These are phyloP conservation scores for Halophytophthora batemanensis DNA, from an alignment of 352 stramenopile genomes.

Conservation along the genomic window DNA sequence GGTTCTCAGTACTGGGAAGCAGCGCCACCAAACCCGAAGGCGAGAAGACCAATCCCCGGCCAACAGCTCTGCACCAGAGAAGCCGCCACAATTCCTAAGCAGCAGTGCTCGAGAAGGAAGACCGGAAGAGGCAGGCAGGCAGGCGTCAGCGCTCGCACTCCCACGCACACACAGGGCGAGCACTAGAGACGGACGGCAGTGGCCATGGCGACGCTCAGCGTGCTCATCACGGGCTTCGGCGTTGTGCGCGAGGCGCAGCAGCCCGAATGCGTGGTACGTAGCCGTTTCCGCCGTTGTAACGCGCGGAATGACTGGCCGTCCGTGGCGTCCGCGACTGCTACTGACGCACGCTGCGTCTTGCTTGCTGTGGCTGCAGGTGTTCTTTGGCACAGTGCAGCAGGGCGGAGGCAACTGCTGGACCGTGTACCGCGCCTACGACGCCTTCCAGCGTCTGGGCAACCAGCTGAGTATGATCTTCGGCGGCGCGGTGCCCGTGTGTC, in stretches of 20 bases:
- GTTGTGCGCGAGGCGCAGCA: constrained; percentile 50
- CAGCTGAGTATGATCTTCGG: constrained; percentile 73
- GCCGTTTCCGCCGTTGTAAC: neutral
- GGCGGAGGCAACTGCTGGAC: constrained; percentile 62
- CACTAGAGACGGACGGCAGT: no score
- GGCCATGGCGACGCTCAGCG: constrained; percentile 65
- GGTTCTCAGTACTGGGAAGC: no score
- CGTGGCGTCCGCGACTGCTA: constrained; percentile 2
- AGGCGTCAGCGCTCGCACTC: no score
- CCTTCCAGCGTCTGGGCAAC: constrained; percentile 69
- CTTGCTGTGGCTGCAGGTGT: constrained; percentile 37
- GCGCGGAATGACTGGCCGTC: neutral
- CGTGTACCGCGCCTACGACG: constrained; percentile 72
- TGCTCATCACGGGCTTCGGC: constrained; percentile 73
- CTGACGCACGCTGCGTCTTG: constrained; percentile 2
- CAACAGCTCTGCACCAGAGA: no score
- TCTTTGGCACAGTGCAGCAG: constrained; percentile 75
- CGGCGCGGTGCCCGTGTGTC: constrained; percentile 55
- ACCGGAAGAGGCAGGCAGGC: constrained; percentile 1
- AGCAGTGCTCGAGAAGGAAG: neutral
- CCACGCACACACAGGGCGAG: no score
- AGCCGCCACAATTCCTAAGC: constrained; percentile 17
- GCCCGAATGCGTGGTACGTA: constrained; percentile 48
- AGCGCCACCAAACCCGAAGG: no score
- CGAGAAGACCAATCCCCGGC: no score